Base-by-base conservation (phyloP, 768 basidiomycete genomes). In the Kwoniella sp. region DNA sequence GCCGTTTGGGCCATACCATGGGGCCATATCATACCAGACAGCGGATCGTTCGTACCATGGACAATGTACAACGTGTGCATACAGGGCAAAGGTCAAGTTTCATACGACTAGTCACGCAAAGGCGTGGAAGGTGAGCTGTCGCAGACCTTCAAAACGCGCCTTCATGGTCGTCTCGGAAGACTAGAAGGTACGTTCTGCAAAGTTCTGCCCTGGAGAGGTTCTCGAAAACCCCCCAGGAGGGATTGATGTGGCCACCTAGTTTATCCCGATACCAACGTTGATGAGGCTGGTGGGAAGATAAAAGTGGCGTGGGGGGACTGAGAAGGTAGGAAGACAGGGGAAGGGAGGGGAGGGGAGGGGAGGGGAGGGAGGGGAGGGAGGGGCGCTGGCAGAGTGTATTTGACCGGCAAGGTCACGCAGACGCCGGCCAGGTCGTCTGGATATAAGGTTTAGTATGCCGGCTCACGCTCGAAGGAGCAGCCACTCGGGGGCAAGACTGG, bases 181-280 rank as follows among this genome's bases (percentile, higher is more conserved):
- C 37, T 20, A 38, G 19, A 22, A 7, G 37, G 23, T 38, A 38
- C 19, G 23, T 20, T 38, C 37, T 38, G 37, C 23, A 20, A 20
- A 20, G 14, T 20, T 38, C 19, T 22, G 37, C 37, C 37, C 23
- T 38, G n/a, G 19, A 38, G 37, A 38, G 37, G 37, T 17, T 38
- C 37, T 38, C 37, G 37, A 38, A 22, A 20, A 17, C 37, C 14
- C 37, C 23, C 19, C 19, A 38, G 37, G 8, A 32, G 4, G 19
- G 37, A 20, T 51, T 50, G 42, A 50, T 67, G 12, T 67, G 25
- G 66, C 66, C 66, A 60, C 58, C 52, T 68, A 60, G 66, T 68
- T 68, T 68, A 68, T 60, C 66, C 55, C 38, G 27, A n/a, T 48
- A 38, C 55, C 56, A 55, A 58, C 50, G 50, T 60, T 44, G 23